These are phyloP conservation scores for Sistotremastrum suecicum DNA, from an alignment of 768 basidiomycete species.

Conservation along the genomic window DNA sequence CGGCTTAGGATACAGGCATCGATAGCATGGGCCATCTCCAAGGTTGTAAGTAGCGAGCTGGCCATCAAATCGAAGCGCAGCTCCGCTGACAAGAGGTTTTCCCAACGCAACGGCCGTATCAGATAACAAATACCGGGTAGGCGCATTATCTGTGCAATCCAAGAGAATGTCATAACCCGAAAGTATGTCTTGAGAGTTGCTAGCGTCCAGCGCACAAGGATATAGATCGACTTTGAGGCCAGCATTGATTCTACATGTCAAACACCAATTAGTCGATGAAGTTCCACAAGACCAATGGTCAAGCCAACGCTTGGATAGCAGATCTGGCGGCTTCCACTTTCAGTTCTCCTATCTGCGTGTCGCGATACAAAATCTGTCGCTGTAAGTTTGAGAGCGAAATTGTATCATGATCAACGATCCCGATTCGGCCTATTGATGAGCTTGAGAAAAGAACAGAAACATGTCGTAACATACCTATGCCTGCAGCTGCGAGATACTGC, in stretches of 20 bases:
- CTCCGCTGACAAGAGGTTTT: constrained; percentile 86
- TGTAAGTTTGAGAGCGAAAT: constrained; percentile 87
- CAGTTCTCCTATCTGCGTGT: constrained; percentile 50
- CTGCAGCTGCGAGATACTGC: constrained; percentile 86
- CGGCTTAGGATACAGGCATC: constrained; percentile 82
- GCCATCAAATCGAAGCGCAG: constrained; percentile 76
- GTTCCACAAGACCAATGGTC: constrained; percentile 1
- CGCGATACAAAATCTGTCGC: constrained; percentile 81
- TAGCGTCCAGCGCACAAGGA: constrained; percentile 34
- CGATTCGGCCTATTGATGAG: constrained; percentile 48
- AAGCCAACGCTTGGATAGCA: constrained; percentile 46
- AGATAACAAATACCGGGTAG: constrained; percentile 85
- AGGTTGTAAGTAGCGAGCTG: constrained; percentile 70
- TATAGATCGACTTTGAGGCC: constrained; percentile 43
- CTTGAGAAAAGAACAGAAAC: not conserved
- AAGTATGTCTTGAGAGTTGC: constrained; percentile 53
- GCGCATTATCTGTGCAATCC: constrained; percentile 91
- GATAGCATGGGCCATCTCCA: constrained; percentile 62
- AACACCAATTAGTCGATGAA: not conserved
- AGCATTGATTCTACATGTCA: constrained; percentile 56
- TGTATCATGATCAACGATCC: constrained; percentile 77
- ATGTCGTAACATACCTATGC: constrained; percentile 45
- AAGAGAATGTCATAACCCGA: constrained; percentile 59
- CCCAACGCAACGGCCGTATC: constrained; percentile 63
- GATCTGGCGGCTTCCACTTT: constrained; percentile 76